phyloP scores from a whole-genome alignment of 2,329 filamentous ascomycete species.

The Scedosporium aurantiacum region DNA sequence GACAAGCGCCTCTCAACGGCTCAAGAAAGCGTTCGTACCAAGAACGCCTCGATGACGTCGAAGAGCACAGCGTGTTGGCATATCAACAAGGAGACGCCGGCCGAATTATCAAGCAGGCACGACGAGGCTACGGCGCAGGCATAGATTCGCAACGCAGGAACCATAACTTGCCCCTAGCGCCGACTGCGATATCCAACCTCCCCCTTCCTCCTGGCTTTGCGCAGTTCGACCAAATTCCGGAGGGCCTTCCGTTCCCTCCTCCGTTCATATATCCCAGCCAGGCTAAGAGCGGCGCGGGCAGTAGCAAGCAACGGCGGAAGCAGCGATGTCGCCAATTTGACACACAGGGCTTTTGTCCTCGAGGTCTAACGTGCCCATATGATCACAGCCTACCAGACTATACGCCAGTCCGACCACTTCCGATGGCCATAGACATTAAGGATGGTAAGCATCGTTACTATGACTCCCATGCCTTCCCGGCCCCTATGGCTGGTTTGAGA shows the following conservation, averaged over 20 bases:
- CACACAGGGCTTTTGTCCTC: slow-evolving; percentile 58
- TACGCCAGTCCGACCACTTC: not conserved
- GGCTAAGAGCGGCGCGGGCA: not conserved
- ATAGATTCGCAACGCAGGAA: not conserved
- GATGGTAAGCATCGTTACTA: not conserved
- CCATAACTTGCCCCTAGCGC: not conserved
- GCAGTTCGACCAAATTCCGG: not conserved
- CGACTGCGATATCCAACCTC: slow-evolving; percentile 6
- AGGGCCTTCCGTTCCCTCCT: not conserved
- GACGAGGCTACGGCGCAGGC: not conserved
- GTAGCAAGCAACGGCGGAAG: slow-evolving; percentile 22
- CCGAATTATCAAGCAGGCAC: not conserved
- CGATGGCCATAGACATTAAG: not conserved
- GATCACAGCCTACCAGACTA: slow-evolving; percentile 43
- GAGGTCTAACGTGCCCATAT: slow-evolving; percentile 55
- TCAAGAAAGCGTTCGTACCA: slow-evolving; percentile 9
- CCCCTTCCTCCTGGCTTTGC: not conserved
- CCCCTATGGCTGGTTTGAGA: not conserved
- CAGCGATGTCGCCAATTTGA: slow-evolving; percentile 60
- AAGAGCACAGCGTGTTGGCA: not conserved
- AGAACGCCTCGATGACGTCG: not conserved
- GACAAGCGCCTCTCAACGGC: slow-evolving; percentile 7
- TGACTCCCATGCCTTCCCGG: not conserved
- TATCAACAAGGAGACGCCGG: not conserved
- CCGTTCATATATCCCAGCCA: not conserved